Evolutionary conservation across 441 rosid genomes (phyloP).

Genomic region (Adansonia gregorii): DNA sequence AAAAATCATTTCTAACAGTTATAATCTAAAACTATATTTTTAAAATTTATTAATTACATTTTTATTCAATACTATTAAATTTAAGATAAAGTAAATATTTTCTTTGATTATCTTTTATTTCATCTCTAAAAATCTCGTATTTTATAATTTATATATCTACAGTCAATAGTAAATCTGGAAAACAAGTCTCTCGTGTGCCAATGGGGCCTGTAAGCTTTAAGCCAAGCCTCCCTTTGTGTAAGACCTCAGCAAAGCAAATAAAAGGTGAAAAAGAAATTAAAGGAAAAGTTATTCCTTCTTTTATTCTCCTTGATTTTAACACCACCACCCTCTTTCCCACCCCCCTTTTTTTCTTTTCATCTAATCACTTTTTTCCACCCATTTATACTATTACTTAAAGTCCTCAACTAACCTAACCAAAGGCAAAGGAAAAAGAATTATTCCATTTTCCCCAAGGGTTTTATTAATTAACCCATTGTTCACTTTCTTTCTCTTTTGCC

Average conservation of each 20-base stretch:
- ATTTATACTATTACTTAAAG: slow-evolving; percentile 18
- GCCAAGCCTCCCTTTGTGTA: slow-evolving; percentile 27
- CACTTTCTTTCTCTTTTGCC: slow-evolving; percentile 34
- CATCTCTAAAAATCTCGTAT: too few species aligned
- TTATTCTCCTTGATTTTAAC: slow-evolving; percentile 32
- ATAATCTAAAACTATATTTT: too few species aligned
- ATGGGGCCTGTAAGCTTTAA: slow-evolving; percentile 19
- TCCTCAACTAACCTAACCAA: slow-evolving; percentile 23
- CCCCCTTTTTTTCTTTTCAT: neutral
- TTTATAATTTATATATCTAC: too few species aligned
- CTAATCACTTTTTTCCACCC: slow-evolving; percentile 33
- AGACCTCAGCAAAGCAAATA: slow-evolving; percentile 36
- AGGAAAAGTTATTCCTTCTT: slow-evolving; percentile 35
- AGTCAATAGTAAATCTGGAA: too few species aligned
- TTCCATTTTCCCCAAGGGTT: slow-evolving; percentile 18
- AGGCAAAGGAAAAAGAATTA: slow-evolving; percentile 10
- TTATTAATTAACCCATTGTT: neutral
- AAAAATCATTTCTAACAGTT: too few species aligned
- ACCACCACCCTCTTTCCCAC: neutral
- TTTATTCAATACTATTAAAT: too few species aligned
- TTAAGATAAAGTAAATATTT: too few species aligned
- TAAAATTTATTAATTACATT: too few species aligned
- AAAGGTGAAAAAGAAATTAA: slow-evolving; percentile 27
- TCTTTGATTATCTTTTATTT: too few species aligned
- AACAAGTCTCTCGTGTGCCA: neutral